phyloP scores from a whole-genome alignment of 768 basidiomycete genomes.

The Clitopilus hobsonii region DNA sequence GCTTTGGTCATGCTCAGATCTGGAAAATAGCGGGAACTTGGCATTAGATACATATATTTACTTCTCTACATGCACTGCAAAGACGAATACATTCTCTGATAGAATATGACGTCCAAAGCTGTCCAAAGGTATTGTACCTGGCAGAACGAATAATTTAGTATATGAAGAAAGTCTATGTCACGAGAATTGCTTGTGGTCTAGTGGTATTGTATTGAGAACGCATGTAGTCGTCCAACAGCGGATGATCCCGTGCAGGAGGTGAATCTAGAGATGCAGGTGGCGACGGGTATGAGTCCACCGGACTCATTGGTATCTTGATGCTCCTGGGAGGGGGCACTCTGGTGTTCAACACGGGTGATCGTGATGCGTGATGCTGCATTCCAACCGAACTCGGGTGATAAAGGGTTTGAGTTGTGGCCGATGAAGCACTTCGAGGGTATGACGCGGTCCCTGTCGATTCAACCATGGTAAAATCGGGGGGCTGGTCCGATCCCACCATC shows the following conservation, averaged over 20 bases:
- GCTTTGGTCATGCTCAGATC: no score
- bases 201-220: slow-evolving; percentile 10
- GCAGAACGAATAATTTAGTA: slow-evolving; percentile 7
- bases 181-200: slow-evolving; percentile 10
- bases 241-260: slow-evolving; percentile 17
- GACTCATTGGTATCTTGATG: slow-evolving; percentile 1
- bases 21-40: no score
- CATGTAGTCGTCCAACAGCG: slow-evolving; percentile 13
- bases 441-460: slow-evolving; percentile 33
- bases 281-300: slow-evolving; percentile 35
- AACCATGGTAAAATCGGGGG: slow-evolving; percentile 24
- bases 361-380: slow-evolving; percentile 6
- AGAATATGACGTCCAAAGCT: no score
- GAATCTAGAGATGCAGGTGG: slow-evolving; percentile 44
- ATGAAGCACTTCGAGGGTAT: slow-evolving; percentile 30
- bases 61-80: not conserved
- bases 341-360: slow-evolving; percentile 2
- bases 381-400: slow-evolving; percentile 13
- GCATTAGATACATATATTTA: not conserved
- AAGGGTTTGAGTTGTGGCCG: slow-evolving; percentile 16
- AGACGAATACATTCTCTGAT: no score
- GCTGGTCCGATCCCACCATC: slow-evolving; percentile 36
- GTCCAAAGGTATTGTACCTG: no score
- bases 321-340: not conserved
- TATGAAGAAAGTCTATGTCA: slow-evolving; percentile 7